phyloP scores from a whole-genome alignment of 768 basidiomycete genomes.

The Lanmaoa rubissima region DNA sequence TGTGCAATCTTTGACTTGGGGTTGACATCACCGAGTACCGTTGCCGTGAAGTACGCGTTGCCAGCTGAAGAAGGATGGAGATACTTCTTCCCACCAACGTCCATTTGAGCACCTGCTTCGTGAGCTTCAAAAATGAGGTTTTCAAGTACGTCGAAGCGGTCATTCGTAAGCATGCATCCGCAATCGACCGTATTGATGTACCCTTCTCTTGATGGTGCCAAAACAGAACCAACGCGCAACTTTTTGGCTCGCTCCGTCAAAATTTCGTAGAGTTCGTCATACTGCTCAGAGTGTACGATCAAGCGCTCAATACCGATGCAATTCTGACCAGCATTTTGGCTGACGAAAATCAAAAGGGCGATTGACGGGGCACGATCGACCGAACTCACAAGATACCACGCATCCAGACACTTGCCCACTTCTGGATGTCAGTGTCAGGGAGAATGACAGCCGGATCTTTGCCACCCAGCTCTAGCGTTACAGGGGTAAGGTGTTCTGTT shows the following conservation, averaged over 20 bases:
- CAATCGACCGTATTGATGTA: constrained; percentile 76
- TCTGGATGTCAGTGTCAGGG: constrained; percentile 77
- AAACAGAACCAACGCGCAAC: constrained; percentile 76
- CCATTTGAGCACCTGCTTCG: constrained; percentile 61
- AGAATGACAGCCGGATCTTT: constrained; percentile 94
- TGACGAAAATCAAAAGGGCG: constrained; percentile 29
- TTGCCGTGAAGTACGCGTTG: constrained; percentile 84
- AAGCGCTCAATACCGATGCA: constrained; percentile 96
- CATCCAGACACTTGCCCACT: constrained; percentile 82
- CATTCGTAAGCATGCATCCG: constrained; percentile 81
- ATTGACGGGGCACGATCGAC: neutral
- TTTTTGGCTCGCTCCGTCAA: constrained; percentile 62
- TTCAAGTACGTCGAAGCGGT: constrained; percentile 69
- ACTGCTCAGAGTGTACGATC: constrained; percentile 76
- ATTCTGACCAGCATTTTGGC: constrained; percentile 93
- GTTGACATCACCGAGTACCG: constrained; percentile 78
- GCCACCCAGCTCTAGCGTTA: constrained; percentile 91
- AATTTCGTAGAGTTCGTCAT: constrained; percentile 68
- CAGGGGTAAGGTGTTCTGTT: constrained; percentile 83
- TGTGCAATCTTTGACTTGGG: constrained; percentile 73
- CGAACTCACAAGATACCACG: constrained; percentile 85
- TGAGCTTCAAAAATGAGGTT: constrained; percentile 67
- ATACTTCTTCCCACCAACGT: constrained; percentile 64
- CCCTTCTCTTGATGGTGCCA: constrained; percentile 63
- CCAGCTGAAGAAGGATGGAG: constrained; percentile 64